Evolutionary conservation across 306 rosid species (phyloP).

Genomic region (Quercus berberidifolia): DNA sequence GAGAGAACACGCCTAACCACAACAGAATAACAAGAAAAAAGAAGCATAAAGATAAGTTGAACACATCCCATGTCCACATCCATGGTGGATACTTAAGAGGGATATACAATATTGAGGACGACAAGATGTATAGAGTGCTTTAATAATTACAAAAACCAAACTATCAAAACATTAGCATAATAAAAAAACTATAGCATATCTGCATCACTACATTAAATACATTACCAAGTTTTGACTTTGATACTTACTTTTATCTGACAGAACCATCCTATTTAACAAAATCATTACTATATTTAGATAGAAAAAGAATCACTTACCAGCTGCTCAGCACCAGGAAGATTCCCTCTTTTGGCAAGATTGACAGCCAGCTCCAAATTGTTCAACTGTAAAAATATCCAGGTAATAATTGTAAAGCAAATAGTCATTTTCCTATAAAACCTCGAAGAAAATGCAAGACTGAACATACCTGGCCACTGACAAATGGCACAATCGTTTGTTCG

Average conservation of each 20-base stretch:
- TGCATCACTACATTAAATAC: not conserved
- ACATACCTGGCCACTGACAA: slow-evolving; percentile 93
- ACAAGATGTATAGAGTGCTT: not conserved
- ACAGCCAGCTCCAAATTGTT: slow-evolving; percentile 99
- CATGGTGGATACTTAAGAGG: not conserved
- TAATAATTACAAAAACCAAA: not conserved
- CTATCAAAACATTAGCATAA: not conserved
- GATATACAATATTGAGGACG: not conserved
- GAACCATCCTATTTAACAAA: not conserved
- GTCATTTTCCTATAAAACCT: slow-evolving; percentile 14
- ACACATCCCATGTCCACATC: not conserved
- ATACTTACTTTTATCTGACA: not conserved
- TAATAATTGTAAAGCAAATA: slow-evolving; percentile 6
- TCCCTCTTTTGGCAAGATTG: slow-evolving; percentile 97
- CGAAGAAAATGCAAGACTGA: slow-evolving; percentile 10
- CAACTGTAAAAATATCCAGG: slow-evolving; percentile 47
- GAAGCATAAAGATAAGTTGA: too few species aligned
- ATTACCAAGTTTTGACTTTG: not conserved
- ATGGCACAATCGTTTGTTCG: slow-evolving; percentile 90
- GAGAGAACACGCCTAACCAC: not conserved
- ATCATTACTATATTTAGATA: not conserved
- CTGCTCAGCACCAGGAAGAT: slow-evolving; percentile 99
- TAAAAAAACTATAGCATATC: not conserved
- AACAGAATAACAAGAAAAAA: not conserved
- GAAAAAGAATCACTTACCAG: slow-evolving; percentile 47